Evolutionary conservation across 176 grass and related monocot species (phyloP), one percentile per base, ranked within the genome.

Genomic region (Ampelocalamus luodianensis): DNA sequence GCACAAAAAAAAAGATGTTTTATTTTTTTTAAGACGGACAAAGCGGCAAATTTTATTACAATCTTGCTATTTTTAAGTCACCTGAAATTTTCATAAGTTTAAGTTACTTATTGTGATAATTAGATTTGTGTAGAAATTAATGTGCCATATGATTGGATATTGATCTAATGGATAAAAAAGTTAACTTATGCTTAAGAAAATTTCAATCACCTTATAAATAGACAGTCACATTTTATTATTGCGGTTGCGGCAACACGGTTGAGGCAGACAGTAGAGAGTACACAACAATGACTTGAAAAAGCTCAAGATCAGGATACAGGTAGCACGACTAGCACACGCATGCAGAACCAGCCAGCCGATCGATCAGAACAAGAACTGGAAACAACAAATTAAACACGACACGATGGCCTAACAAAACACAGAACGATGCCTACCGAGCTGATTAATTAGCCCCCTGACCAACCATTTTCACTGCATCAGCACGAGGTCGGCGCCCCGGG

Each of bases 1-100:
- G 61, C 4, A 27, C n/a, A n/a, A n/a, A 29, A 29, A 5, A 27
- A 62, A 32, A 32, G 61, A 32, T 20, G 9, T 18, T 18, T 4
- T 16, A 7, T 3, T 16, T 4, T 7, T 23, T 71, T 46, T 15
- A 6, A n/a, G 37, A 24, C 23, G n/a, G 40, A 26, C n/a, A 46
- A 26, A 11, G 23, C 56, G 12, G 34, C 15, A 32, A 45, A 24
- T 27, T 56, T 81, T 75, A 81, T 87, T 87, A 64, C n/a, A n/a
- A n/a, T n/a, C n/a, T n/a, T n/a, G n/a, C n/a, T n/a, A n/a, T n/a
- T n/a, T n/a, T n/a, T n/a, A n/a, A n/a, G n/a, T n/a, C n/a, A n/a
- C n/a, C n/a, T n/a, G n/a, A n/a, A n/a, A n/a, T n/a, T n/a, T n/a
- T n/a, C n/a, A n/a, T n/a, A n/a, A n/a, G n/a, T n/a, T n/a, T n/a